Conservation (phyloP, 2,329 filamentous ascomycete species). For the Diaporthe nobilis region DNA sequence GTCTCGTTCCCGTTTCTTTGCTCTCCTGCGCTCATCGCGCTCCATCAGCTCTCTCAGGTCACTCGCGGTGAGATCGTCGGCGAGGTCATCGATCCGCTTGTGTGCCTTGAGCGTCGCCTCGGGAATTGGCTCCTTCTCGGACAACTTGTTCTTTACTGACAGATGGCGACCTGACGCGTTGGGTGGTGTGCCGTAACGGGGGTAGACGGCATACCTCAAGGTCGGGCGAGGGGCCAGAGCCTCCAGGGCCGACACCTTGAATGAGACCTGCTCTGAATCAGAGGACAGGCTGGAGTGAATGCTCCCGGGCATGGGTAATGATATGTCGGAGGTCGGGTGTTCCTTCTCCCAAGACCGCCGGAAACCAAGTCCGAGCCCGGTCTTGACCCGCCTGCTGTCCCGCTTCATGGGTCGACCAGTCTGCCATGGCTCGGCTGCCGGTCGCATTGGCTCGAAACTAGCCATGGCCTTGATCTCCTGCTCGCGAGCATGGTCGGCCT, state of each 20-base stretch:
- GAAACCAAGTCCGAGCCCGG: slow-evolving; percentile 58
- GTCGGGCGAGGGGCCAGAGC: slow-evolving; percentile 89
- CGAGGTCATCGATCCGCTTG: slow-evolving; percentile 78
- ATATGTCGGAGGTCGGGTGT: slow-evolving; percentile 78
- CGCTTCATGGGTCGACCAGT: slow-evolving; percentile 72
- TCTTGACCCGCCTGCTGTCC: slow-evolving; percentile 77
- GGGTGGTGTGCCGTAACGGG: slow-evolving; percentile 64
- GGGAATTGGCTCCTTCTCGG: slow-evolving; percentile 67
- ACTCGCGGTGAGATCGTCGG: slow-evolving; percentile 86
- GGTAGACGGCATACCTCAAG: slow-evolving; percentile 79
- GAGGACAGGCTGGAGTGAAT: slow-evolving; percentile 83
- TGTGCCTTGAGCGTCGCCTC: slow-evolving; percentile 73
- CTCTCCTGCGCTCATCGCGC: slow-evolving; percentile 83
- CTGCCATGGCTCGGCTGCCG: slow-evolving; percentile 71
- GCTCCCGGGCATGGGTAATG: slow-evolving; percentile 80
- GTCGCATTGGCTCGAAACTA: slow-evolving; percentile 75
- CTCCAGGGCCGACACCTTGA: slow-evolving; percentile 84
- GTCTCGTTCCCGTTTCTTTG: slow-evolving; percentile 79
- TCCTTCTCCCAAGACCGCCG: slow-evolving; percentile 65
- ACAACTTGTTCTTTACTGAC: slow-evolving; percentile 54
- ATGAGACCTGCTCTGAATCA: slow-evolving; percentile 81
- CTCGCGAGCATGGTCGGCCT: slow-evolving; percentile 83
- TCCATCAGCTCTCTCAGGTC: slow-evolving; percentile 92
- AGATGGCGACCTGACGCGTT: slow-evolving; percentile 34
- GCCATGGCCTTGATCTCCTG: slow-evolving; percentile 91